A percentile compares a stretch with the other conserved stretches of the same genome.
phyloP scores from a whole-genome alignment of 2,329 filamentous ascomycete species.

The Drechslera avenae region DNA sequence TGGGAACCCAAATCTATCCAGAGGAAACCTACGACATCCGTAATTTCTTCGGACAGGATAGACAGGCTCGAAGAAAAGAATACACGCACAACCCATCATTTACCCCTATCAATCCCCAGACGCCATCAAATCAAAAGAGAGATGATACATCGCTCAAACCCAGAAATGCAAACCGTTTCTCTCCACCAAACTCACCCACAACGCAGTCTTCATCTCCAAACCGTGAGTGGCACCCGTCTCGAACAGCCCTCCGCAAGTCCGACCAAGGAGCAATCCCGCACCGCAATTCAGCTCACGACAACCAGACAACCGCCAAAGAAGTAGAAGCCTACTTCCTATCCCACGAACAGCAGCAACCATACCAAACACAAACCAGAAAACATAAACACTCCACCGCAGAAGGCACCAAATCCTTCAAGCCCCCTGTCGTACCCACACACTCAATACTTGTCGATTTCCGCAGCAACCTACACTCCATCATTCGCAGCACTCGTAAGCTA shows the following conservation, averaged over 20 bases:
- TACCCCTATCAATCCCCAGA: slow-evolving; percentile 12
- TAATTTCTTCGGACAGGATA: slow-evolving; percentile 23
- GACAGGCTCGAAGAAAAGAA: background rate
- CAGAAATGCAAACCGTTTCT: background rate
- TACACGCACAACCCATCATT: slow-evolving; percentile 3
- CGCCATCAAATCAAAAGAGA: background rate
- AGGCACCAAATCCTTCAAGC: slow-evolving; percentile 44
- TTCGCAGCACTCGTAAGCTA: slow-evolving; percentile 18
- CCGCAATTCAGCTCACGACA: background rate
- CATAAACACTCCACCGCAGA: slow-evolving; percentile 16
- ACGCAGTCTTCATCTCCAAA: background rate
- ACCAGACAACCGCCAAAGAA: background rate
- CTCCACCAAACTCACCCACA: too few species aligned
- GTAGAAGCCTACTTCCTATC: slow-evolving; percentile 10
- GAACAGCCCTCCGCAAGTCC: too few species aligned
- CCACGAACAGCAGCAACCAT: background rate
- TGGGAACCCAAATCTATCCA: background rate
- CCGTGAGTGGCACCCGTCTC: background rate
- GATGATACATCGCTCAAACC: slow-evolving; percentile 9
- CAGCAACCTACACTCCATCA: slow-evolving; percentile 8
- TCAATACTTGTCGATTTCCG: slow-evolving; percentile 15
- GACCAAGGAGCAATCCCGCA: background rate
- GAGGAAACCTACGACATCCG: slow-evolving; percentile 35
- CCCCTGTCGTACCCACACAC: slow-evolving; percentile 38
- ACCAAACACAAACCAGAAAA: background rate